Conservation (phyloP, 1,284 basidiomycete genomes). For the Mycena sp. region DNA sequence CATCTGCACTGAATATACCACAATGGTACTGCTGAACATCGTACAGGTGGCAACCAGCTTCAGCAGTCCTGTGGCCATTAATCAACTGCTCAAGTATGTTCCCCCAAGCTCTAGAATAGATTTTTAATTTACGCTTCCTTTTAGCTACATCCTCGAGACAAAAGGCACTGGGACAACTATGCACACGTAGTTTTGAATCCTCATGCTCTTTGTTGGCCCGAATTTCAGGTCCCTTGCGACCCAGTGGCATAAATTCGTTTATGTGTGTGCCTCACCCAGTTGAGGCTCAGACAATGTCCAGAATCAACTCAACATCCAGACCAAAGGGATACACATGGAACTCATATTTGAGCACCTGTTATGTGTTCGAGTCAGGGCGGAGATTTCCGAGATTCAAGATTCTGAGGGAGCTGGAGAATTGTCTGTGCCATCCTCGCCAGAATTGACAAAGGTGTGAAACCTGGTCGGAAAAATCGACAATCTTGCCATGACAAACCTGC, state of each 20-base stretch:
- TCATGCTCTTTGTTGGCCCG: constrained; percentile 45
- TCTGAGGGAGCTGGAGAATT: constrained; percentile 35
- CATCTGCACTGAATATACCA: constrained; percentile 32
- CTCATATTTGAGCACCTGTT: constrained; percentile 78
- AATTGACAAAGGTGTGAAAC: constrained; percentile 36
- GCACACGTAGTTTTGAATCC: constrained; percentile 58
- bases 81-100: constrained; percentile 35
- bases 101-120: background rate
- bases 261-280: constrained; percentile 40
- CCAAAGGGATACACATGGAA: constrained; percentile 73
- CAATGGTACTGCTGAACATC: constrained; percentile 26
- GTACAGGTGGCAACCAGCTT: constrained; percentile 40
- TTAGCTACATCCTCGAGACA: constrained; percentile 57
- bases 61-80: constrained; percentile 50
- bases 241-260: constrained; percentile 62
- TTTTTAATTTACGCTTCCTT: background rate
- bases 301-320: constrained; percentile 60
- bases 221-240: constrained; percentile 42
- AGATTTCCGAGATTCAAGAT: constrained; percentile 36
- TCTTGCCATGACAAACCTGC: constrained; percentile 54
- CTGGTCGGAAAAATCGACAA: constrained; percentile 69
- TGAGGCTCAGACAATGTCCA: too few relatives aligned
- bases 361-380: constrained; percentile 72
- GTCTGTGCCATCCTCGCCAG: background rate
- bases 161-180: constrained; percentile 46